Base-by-base conservation (phyloP, 306 rosid species). In the Glycine latifolia region DNA sequence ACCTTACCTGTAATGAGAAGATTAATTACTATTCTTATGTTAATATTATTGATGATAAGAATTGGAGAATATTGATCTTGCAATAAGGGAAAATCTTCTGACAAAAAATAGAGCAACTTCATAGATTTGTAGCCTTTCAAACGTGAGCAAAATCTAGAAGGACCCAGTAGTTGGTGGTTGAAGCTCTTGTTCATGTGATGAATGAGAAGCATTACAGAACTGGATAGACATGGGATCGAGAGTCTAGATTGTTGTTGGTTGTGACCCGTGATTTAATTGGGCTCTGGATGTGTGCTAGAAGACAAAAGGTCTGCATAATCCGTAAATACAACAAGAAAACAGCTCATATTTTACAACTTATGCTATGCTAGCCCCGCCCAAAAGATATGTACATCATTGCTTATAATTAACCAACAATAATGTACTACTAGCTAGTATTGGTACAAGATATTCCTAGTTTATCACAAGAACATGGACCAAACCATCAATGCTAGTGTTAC, bases 231-330 rank as follows among this genome's bases (percentile, higher is more conserved):
- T 26, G 31, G 31, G 31, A 26, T 26, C 31, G 1, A 26, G 31
- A 26, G 31, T 26, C 31, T 26, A 55, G 46, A 52, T 15, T 41
- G 66, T 47, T 60, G 39, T 66, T 70, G 77, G 56, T 52, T 52
- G 56, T 48, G 14, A 48, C 84, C 84, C 88, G 81, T 89, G 88
- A 86, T 58, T 77, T 26, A 26, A 26, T 69, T 17, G 20, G 37
- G 10, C 72, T 75, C 20, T 76, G 76, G 49, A 67, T 26, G 26
- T 77, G 49, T 77, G 17, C 80, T 67, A 79, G 12, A 77, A 71
- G 74, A 81, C 84, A 82, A 65, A 44, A 6, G 55, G 3, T 5
- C 3, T 26, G n/a, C 55, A 50, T 11, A 11, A 50, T 50, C 5
- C 6, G 55, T 11, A 50, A 11, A 10, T 41, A 50, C 55, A 50